These are phyloP conservation scores for Ascochyta rabiei DNA, from an alignment of 2,329 filamentous ascomycete species.

Conservation along the genomic window DNA sequence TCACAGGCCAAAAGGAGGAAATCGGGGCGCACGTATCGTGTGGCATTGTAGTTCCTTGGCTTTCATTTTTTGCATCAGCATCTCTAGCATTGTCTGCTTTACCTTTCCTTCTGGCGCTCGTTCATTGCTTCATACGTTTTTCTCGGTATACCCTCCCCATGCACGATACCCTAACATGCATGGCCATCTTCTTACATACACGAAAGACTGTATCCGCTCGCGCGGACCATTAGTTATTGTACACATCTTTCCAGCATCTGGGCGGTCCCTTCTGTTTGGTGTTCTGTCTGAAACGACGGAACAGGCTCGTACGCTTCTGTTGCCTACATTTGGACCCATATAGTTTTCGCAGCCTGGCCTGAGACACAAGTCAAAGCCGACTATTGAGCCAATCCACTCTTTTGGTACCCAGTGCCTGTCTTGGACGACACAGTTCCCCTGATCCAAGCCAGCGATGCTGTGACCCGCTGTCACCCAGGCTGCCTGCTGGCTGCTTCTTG, in stretches of 20 bases:
- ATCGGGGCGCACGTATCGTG: constrained; percentile 13
- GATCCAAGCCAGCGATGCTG: constrained; percentile 2
- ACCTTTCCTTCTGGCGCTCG: constrained; percentile 13
- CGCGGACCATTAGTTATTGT: constrained; percentile 46
- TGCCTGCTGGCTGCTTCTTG: background rate
- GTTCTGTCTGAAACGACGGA: constrained; percentile 10
- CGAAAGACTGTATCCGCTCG: constrained; percentile 50
- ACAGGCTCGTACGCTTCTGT: constrained; percentile 13
- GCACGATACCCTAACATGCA: constrained; percentile 40
- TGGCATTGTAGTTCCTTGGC: constrained; percentile 17
- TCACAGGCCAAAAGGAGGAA: constrained; percentile 5
- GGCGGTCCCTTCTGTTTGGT: constrained; percentile 7
- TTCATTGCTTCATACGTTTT: constrained; percentile 4
- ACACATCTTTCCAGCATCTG: constrained; percentile 25
- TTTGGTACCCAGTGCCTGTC: constrained; percentile 8
- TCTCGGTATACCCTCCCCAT: constrained; percentile 23
- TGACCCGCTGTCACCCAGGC: constrained; percentile 10
- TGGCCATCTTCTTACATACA: constrained; percentile 24
- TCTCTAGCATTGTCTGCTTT: constrained; percentile 24
- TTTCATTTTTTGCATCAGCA: constrained; percentile 39
- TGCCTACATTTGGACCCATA: constrained; percentile 13
- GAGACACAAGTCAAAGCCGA: constrained; percentile 15
- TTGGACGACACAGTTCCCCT: background rate
- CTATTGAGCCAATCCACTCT: constrained; percentile 15
- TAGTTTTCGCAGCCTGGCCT: constrained; percentile 10